A percentile compares a stretch with the other conserved stretches of the same genome.
phyloP scores from a whole-genome alignment of 163 green algal species.

The Prototheca wickerhamii region DNA sequence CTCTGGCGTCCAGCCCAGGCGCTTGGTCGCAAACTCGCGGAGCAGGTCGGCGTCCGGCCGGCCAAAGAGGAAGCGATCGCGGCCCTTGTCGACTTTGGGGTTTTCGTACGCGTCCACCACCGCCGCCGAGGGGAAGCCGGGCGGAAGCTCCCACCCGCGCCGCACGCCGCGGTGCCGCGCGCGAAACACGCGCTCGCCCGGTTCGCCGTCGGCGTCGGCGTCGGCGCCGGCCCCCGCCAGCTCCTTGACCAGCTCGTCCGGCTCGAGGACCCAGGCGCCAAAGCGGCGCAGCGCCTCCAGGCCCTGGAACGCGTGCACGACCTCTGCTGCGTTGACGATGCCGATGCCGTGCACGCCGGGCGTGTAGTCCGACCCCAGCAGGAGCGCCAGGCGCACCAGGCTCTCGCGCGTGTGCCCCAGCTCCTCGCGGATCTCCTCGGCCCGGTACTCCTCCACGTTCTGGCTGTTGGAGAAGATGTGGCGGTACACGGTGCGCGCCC shows the following conservation, averaged over 20 bases:
- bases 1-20: slow-evolving; percentile 31
- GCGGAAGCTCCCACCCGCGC: slow-evolving; percentile 67
- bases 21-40: slow-evolving; percentile 48
- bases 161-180: slow-evolving; percentile 21
- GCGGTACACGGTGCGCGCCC: slow-evolving; percentile 69
- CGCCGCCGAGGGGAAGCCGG: slow-evolving; percentile 53
- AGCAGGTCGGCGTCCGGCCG: slow-evolving; percentile 64
- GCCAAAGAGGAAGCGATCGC: slow-evolving; percentile 54
- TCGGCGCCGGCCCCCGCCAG: not conserved
- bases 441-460: slow-evolving; percentile 92
- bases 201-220: not conserved
- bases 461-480: slow-evolving; percentile 71
- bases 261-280: slow-evolving; percentile 63
- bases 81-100: slow-evolving; percentile 58
- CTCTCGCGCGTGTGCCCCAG: slow-evolving; percentile 66
- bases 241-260: slow-evolving; percentile 45
- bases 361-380: slow-evolving; percentile 95
- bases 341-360: slow-evolving; percentile 67
- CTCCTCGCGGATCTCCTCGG: slow-evolving; percentile 65
- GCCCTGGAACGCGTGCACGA: slow-evolving; percentile 63
- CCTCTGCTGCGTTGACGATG: slow-evolving; percentile 95
- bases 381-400: slow-evolving; percentile 75
- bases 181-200: slow-evolving; percentile 28
- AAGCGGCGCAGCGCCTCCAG: slow-evolving; percentile 58
- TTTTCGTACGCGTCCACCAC: slow-evolving; percentile 49